Evolutionary conservation across 768 basidiomycete genomes (phyloP), one percentile per base, ranked within the genome.

Genomic region (Suillus weaverae): DNA sequence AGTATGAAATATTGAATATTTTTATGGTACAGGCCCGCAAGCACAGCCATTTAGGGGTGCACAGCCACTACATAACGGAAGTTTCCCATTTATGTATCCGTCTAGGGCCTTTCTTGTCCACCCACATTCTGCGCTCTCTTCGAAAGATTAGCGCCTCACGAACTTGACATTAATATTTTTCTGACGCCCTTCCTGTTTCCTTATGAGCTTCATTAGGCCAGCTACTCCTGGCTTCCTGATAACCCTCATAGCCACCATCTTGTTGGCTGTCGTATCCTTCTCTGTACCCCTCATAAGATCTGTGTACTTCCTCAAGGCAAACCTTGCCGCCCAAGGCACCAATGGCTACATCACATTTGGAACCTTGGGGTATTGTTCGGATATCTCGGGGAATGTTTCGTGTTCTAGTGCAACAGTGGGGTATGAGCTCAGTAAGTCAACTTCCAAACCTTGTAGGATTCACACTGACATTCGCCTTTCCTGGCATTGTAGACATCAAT

Each of bases 211-310:
- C 70, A 82, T 95, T 66, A 88, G 91, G 51, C 92, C 92, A 64
- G 95, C 95, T 9, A 97, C 94, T 1, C 94, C 95, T 39, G 96
- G 95, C 48, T 94, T 95, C 72, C 48, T 97, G 60, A 82, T 94
- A 67, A 95, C 92, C 22, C 84, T 94, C 61, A 74, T 81, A n/a
- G 93, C 95, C 0, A 89, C 94, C 8, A 76, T 84, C 64, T 81
- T 97, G 51, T 86, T 99, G 63, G 90, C 90, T 18, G 77, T 97
- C 53, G 95, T 96, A 30, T 89, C 91, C 48, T 97, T 99, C 79
- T 92, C 89, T 62, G 93, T 95, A 10, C 97, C 97, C 0, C 86
- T 88, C 73, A 82, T 97, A 83, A 97, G 94, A 76, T 89, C 90
- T 2, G 79, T 98, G 50, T 95, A 85, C 80, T 97, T 99, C 78